Evolutionary conservation across 1,139 yeast species (phyloP).

Genomic region (Scheffersomyces cryptocercus): DNA sequence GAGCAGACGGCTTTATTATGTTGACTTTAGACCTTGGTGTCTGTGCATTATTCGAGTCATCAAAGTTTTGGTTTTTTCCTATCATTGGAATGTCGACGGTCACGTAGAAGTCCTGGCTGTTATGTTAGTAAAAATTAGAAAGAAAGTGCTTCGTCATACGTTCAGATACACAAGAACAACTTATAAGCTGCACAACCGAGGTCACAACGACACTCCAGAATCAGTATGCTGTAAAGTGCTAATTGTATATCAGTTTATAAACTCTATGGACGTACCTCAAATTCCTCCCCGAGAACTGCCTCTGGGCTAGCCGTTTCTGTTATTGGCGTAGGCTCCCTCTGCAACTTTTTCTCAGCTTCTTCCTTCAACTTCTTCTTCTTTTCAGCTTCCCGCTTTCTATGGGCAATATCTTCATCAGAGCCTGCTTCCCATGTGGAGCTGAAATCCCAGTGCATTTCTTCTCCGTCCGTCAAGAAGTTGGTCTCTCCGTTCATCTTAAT

Average conservation of each 20-base stretch:
- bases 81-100: constrained; percentile 44
- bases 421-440: constrained; percentile 71
- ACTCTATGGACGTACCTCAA: constrained; percentile 37
- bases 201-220: too few species aligned
- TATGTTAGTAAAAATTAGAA: constrained; percentile 16
- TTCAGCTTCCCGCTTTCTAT: constrained; percentile 17
- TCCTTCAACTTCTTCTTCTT: constrained; percentile 15
- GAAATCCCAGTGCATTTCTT: constrained; percentile 91
- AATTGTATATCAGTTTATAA: constrained; percentile 3
- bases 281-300: constrained; percentile 21
- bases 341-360: constrained; percentile 9
- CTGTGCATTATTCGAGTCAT: constrained; percentile 10
- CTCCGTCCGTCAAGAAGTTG: constrained; percentile 68
- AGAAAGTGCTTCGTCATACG: too few species aligned
- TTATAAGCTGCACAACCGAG: background rate
- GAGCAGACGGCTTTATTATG: constrained; percentile 42
- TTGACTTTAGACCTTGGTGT: constrained; percentile 15
- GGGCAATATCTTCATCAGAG: constrained; percentile 63
- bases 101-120: constrained; percentile 36
- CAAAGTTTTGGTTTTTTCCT: constrained; percentile 22
- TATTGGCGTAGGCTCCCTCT: constrained; percentile 13
- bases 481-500: constrained; percentile 67
- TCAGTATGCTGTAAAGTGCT: background rate
- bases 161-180: too few species aligned
- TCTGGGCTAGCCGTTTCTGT: background rate